Percentiles rank a stretch among this genome's conserved stretches.
Evolutionary conservation across 495 filamentous ascomycete genomes (phyloP).

Genomic region (Chaetomium tenue): DNA sequence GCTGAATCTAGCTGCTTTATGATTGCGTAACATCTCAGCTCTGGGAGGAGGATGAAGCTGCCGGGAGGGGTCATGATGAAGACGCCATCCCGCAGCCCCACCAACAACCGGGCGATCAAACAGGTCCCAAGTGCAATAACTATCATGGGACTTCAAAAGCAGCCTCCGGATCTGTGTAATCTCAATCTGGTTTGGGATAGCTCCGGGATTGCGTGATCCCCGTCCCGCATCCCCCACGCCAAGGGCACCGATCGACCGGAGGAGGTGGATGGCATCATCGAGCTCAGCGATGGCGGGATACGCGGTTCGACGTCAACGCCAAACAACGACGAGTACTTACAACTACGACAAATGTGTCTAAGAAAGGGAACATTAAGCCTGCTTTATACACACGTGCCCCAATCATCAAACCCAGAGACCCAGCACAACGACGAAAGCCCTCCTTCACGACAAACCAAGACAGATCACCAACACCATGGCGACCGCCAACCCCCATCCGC

Average conservation of each 20-base stretch:
- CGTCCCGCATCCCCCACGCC: conserved; percentile 27
- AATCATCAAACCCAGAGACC: not conserved
- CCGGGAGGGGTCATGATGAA: not conserved
- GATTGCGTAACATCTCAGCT: not conserved
- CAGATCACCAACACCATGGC: not conserved
- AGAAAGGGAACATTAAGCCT: not conserved
- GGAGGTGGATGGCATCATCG: conserved; percentile 18
- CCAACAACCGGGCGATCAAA: not conserved
- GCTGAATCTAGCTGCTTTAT: not conserved
- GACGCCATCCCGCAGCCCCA: not conserved
- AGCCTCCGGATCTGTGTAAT: not conserved
- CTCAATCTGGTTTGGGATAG: not conserved
- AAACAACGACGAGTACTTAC: not conserved
- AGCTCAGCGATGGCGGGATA: conserved; percentile 5
- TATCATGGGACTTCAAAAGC: not conserved
- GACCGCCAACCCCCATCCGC: too few species aligned
- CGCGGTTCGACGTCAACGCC: not conserved
- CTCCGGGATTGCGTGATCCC: conserved; percentile 13
- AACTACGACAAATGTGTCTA: not conserved
- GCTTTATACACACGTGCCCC: not conserved
- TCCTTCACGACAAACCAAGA: not conserved
- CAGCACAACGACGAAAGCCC: not conserved
- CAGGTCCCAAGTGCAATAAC: not conserved
- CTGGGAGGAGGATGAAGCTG: not conserved
- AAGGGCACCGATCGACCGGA: conserved; percentile 20